Base-by-base conservation (phyloP, 106 monocot genomes). In the Acorus calamus region DNA sequence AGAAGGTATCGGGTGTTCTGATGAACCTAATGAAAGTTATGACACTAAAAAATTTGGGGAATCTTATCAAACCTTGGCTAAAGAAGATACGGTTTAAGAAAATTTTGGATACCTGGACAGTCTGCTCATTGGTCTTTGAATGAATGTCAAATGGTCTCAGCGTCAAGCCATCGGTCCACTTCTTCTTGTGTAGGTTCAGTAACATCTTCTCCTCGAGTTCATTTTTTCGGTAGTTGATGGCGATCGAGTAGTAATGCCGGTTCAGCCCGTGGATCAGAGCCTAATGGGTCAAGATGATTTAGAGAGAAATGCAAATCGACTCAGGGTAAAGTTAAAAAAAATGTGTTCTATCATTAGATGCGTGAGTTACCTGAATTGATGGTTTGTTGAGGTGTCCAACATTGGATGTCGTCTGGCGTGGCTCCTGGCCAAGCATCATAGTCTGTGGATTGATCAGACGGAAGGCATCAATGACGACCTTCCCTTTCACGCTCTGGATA, bases 371-470 rank as follows among this genome's bases (percentile, higher is more conserved):
- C 78, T 91, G 96, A 66, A 90, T 91, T 5, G 91, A 98, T 53
- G 96, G 87, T 59, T 98, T 98, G 76, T 85, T 96, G 52, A 96
- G 80, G 74, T 87, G 87, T 2, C 96, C 96, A 47, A 91, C 69
- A 52, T 96, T 91, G 11, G 96, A 96, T 7, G 90, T 91, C 47
- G 91, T 96, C 61, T 96, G 96, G 9, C 91, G 79, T 64, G 96
- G 96, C 63, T 96, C 90, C 75, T 96, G 96, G 52, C 96, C 96
- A 5, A 96, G 87, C 96, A 96, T 96, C 96, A 96, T 96, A 4
- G 96, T 96, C 52, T 96, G 96, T 55, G 91, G 90, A 52, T 91
- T 96, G 64, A 96, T 90, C 71, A 96, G 64, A 11, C 96, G 86
- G 70, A 96, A 96, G n/a, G 96, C 96, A 77, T 96, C 96, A 62